phyloP scores from a whole-genome alignment of 805 yeast genomes.

The Saccharomycopsis sp. region DNA sequence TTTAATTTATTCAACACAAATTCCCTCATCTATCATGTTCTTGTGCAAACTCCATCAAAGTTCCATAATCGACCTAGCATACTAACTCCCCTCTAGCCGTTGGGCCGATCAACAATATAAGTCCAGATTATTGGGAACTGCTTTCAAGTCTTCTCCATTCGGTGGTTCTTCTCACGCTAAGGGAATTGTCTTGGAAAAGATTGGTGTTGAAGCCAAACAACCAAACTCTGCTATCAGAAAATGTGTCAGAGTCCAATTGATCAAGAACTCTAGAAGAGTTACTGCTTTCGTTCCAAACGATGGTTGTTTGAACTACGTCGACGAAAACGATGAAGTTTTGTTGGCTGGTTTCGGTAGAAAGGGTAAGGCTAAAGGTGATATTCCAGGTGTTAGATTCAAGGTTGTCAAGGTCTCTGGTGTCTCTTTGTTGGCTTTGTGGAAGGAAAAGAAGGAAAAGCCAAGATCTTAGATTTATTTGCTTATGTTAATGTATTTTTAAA shows the following conservation, averaged over 20 bases:
- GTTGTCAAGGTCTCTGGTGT: slow-evolving; percentile 99
- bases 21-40: too few relatives aligned
- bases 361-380: slow-evolving; percentile 99
- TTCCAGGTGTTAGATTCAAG: slow-evolving; percentile 99
- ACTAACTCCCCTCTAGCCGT: slow-evolving; percentile 48
- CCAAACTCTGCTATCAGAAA: slow-evolving; percentile 99
- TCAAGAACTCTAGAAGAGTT: slow-evolving; percentile 99
- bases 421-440: slow-evolving; percentile 98
- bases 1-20: too few relatives aligned
- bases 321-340: slow-evolving; percentile 99
- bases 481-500: not conserved
- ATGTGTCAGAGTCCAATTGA: slow-evolving; percentile 99
- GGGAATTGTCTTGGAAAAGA: slow-evolving; percentile 99
- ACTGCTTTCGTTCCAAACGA: slow-evolving; percentile 99
- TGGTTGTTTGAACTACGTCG: slow-evolving; percentile 99
- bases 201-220: slow-evolving; percentile 99
- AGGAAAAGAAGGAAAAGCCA: slow-evolving; percentile 99
- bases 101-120: slow-evolving; percentile 99
- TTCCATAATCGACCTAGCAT: slow-evolving; percentile 6
- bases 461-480: slow-evolving; percentile 64
- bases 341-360: slow-evolving; percentile 99
- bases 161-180: slow-evolving; percentile 99
- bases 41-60: too few relatives aligned
- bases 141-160: slow-evolving; percentile 99
- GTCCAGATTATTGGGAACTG: slow-evolving; percentile 98